phyloP scores from a whole-genome alignment of 2,329 filamentous ascomycete species.

The Penicillium expansum region DNA sequence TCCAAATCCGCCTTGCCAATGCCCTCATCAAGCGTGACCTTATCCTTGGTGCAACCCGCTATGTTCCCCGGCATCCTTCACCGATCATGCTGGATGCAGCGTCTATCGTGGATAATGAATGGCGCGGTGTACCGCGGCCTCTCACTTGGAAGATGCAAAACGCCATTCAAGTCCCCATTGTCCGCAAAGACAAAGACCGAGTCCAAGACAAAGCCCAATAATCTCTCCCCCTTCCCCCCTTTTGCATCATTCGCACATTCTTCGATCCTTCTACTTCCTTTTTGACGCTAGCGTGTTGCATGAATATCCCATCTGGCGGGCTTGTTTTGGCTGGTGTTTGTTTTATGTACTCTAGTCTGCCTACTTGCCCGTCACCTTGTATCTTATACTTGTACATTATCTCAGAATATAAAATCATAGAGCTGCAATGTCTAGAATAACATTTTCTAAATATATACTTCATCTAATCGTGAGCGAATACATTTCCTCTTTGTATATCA shows the following conservation, averaged over 20 bases:
- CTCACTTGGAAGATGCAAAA: slow-evolving; percentile 34
- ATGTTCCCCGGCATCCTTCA: slow-evolving; percentile 25
- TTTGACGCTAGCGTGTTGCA: slow-evolving; percentile 23
- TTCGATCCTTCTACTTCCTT: slow-evolving; percentile 5
- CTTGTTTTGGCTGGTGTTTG: slow-evolving; percentile 8
- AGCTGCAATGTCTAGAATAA: background rate
- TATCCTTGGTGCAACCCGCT: slow-evolving; percentile 17
- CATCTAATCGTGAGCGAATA: background rate
- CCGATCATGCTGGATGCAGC: slow-evolving; percentile 38
- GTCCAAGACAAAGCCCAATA: background rate
- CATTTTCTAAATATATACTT: background rate
- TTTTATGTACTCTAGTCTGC: slow-evolving; percentile 13
- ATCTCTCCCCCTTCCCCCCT: background rate
- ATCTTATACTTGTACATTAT: slow-evolving; percentile 19
- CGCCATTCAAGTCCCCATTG: slow-evolving; percentile 33
- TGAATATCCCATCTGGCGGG: slow-evolving; percentile 13
- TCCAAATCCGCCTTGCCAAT: slow-evolving; percentile 28
- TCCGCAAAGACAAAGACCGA: slow-evolving; percentile 5
- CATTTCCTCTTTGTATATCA: background rate
- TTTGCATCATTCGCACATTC: background rate
- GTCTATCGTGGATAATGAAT: slow-evolving; percentile 32
- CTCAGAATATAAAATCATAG: slow-evolving; percentile 12
- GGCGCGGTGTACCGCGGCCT: slow-evolving; percentile 27
- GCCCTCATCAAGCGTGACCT: slow-evolving; percentile 33
- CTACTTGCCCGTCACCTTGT: slow-evolving; percentile 7